These are phyloP conservation scores for Heliamphora pulchella DNA, from an alignment of 179 eudicot genomes.

Conservation along the genomic window DNA sequence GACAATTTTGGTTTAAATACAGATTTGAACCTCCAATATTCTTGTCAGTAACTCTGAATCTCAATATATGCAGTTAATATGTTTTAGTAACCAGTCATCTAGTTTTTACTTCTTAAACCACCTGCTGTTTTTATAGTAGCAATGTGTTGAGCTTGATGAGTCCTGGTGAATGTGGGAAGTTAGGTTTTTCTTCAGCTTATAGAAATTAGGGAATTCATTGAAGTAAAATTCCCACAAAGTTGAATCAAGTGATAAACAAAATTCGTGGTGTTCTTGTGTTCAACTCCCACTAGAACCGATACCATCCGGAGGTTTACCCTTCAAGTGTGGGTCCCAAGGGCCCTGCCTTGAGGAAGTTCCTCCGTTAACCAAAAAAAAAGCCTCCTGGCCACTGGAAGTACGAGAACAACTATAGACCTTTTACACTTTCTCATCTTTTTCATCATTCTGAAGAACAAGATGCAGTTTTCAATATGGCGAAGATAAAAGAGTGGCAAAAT, in stretches of 20 bases:
- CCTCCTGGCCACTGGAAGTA: not conserved
- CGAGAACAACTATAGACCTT: not conserved
- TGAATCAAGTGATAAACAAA: not conserved
- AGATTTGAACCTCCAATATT: not conserved
- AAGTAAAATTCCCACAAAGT: not conserved
- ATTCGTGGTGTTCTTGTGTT: no score
- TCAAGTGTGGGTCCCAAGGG: no score
- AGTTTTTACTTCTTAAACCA: not conserved
- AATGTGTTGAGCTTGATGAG: no score
- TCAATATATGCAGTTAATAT: not conserved
- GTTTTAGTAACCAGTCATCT: not conserved
- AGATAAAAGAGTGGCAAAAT: not conserved
- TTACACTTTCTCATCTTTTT: not conserved
- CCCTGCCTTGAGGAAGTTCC: no score
- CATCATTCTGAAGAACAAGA: not conserved
- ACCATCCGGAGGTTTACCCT: no score
- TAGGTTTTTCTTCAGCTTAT: not conserved
- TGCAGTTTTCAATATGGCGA: not conserved
- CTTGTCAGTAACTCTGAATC: not conserved
- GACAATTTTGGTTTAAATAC: not conserved
- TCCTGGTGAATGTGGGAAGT: not conserved
- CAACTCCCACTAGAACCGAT: no score
- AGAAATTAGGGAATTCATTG: not conserved
- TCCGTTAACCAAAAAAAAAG: no score
- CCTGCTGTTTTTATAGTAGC: not conserved